Base-by-base conservation (phyloP, 768 basidiomycete genomes). In the Mycena filopes region DNA sequence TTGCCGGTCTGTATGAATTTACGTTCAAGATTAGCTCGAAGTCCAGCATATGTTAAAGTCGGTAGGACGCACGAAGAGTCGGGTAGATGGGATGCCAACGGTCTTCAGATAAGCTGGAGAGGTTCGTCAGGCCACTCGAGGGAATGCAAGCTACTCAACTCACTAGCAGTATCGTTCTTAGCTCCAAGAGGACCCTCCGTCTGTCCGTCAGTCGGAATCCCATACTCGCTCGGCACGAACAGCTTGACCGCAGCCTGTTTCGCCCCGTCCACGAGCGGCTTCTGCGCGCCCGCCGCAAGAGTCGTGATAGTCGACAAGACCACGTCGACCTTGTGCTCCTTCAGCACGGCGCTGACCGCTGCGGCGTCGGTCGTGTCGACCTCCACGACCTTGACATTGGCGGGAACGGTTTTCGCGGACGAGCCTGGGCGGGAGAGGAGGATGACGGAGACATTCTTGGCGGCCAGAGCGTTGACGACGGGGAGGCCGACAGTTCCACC, bases 391-490 rank as follows among this genome's bases (percentile, higher is more conserved):
- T 71, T 69, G 20, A 72, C 76, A 33, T 72, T 72, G 3, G 56
- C 25, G 25, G 69, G 69, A 74, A 43, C 57, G 8, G 36, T 42
- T 29, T 65, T 64, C 4, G 12, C 4, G 25, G 33, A 20, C 3
- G 66, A 53, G 21, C 57, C 43, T 8, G 65, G 45, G 38, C 70
- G 68, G 18, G 70, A 61, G 57, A 73, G 64, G 2, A 70, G 69
- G 43, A 73, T 33, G 20, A 68, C 48, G 11, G 65, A 54, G 23
- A 60, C 60, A 2, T 53, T 53, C 31, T 94, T 70, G 83, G 88
- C 60, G 65, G 91, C 28, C 86, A 85, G 56, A 82, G 83, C 63
- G 68, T 56, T 13, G 79, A 81, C 63, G 67, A 72, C 55, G 70
- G 77, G 40, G 68, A 75, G 31, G 71, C 75, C 28, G 70, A 72